Percentiles rank a stretch among this genome's conserved stretches.
phyloP scores from a whole-genome alignment of 345 rosid species.

The Melaleuca quinquenervia region DNA sequence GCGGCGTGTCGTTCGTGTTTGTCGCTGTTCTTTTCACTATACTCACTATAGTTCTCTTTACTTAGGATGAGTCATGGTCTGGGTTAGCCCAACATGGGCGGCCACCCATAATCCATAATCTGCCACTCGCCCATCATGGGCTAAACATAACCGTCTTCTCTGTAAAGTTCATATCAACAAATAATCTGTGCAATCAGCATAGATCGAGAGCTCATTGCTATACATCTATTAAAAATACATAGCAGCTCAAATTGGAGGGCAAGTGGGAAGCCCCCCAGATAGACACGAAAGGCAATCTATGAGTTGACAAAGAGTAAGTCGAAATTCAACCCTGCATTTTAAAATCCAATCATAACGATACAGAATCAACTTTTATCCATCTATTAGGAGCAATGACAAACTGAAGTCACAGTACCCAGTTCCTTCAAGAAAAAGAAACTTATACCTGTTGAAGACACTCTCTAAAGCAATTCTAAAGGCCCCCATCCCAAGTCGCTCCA shows the following conservation, averaged over 20 bases:
- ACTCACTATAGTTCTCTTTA: too few relatives aligned
- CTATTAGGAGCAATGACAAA: neutral
- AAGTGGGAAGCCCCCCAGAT: neutral
- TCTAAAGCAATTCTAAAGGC: slow-evolving; percentile 82
- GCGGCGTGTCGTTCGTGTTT: too few relatives aligned
- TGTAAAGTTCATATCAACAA: too few relatives aligned
- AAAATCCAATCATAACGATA: neutral
- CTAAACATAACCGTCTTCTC: too few relatives aligned
- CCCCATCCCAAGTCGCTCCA: slow-evolving; percentile 88
- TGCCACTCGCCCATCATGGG: too few relatives aligned
- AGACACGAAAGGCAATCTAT: neutral
- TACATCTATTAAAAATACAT: too few relatives aligned
- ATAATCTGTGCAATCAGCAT: too few relatives aligned
- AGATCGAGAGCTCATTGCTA: too few relatives aligned
- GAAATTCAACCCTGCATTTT: neutral
- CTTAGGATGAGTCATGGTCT: too few relatives aligned
- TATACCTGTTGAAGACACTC: slow-evolving; percentile 73
- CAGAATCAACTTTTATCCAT: neutral
- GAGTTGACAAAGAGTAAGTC: neutral
- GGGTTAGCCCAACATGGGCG: too few relatives aligned
- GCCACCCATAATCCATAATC: too few relatives aligned
- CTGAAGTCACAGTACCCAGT: neutral
- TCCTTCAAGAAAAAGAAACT: neutral
- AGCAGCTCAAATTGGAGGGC: neutral
- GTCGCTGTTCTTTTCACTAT: too few relatives aligned